Conservation (phyloP, 192 early-diverging fungal species). For the Dissophora ornata region DNA sequence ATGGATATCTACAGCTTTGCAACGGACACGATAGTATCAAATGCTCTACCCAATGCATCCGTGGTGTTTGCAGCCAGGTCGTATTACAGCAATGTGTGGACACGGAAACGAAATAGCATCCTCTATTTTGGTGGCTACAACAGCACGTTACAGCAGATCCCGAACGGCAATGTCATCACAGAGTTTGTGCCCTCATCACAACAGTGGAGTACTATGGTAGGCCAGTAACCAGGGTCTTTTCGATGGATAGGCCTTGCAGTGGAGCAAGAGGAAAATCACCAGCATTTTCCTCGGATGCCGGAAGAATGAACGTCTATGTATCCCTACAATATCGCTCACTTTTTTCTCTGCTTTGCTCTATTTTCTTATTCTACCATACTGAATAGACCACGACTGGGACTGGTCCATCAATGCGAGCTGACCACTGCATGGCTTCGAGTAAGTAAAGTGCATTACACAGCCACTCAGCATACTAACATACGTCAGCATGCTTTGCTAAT, state of each 20-base stretch:
- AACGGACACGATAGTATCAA: constrained; percentile 1
- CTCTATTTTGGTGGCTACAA: constrained; percentile 48
- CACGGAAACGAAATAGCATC: constrained; percentile 23
- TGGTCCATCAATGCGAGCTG: constrained; percentile 29
- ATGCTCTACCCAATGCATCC: neutral
- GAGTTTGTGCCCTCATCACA: constrained; percentile 25
- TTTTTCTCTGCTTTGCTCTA: neutral
- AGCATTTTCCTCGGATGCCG: too few relatives aligned
- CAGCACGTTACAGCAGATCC: neutral
- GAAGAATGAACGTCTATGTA: neutral
- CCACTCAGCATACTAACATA: neutral
- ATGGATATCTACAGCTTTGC: constrained; percentile 20
- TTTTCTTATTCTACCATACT: constrained; percentile 4
- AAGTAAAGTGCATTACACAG: neutral
- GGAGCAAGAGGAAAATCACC: too few relatives aligned
- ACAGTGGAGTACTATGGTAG: constrained; percentile 27
- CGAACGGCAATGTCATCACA: constrained; percentile 11
- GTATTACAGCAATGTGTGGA: constrained; percentile 30
- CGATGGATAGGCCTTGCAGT: too few relatives aligned
- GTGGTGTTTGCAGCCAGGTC: constrained; percentile 5
- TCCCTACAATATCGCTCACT: neutral
- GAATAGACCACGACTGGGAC: constrained; percentile 13
- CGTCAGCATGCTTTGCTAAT: neutral
- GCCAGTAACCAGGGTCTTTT: too few relatives aligned
- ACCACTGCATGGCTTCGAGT: constrained; percentile 42